Evolutionary conservation across 2,329 filamentous ascomycete species (phyloP).

Genomic region (Parafenestella ontariensis): DNA sequence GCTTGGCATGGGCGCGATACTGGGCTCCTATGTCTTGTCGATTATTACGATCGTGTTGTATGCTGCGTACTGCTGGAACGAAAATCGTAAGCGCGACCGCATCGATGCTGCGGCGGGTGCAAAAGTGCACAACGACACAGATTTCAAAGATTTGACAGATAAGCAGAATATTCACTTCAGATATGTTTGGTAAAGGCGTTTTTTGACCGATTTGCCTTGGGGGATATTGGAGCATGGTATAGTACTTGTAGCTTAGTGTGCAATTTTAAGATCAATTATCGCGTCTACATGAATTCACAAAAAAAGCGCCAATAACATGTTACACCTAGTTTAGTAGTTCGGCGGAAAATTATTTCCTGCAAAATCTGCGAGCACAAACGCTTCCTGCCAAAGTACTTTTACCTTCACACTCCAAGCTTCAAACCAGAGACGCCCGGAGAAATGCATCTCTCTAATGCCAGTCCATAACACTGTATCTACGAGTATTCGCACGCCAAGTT

Average conservation of each 20-base stretch:
- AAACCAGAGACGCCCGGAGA: no score
- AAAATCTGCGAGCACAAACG: no score
- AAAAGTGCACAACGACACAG: constrained; percentile 29
- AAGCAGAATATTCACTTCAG: constrained; percentile 39
- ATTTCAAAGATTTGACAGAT: constrained; percentile 47
- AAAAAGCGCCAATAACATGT: no score
- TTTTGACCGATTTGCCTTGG: background rate
- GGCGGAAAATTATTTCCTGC: no score
- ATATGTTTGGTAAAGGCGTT: constrained; percentile 15
- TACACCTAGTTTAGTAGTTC: no score
- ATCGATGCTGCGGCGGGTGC: constrained; percentile 21
- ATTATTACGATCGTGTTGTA: constrained; percentile 42
- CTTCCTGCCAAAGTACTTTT: no score
- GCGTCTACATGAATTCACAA: no score
- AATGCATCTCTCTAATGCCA: no score
- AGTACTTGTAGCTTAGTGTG: background rate
- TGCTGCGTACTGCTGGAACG: constrained; percentile 35
- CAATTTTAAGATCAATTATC: background rate
- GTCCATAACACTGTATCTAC: no score
- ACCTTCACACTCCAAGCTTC: no score
- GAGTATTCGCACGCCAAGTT: no score
- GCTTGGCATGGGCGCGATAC: constrained; percentile 37
- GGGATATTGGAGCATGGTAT: background rate
- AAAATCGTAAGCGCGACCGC: constrained; percentile 36
- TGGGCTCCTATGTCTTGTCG: constrained; percentile 18